Evolutionary conservation across 2,329 filamentous ascomycete species (phyloP), one percentile per base, ranked within the genome.

Genomic region (Fusarium beomiforme): DNA sequence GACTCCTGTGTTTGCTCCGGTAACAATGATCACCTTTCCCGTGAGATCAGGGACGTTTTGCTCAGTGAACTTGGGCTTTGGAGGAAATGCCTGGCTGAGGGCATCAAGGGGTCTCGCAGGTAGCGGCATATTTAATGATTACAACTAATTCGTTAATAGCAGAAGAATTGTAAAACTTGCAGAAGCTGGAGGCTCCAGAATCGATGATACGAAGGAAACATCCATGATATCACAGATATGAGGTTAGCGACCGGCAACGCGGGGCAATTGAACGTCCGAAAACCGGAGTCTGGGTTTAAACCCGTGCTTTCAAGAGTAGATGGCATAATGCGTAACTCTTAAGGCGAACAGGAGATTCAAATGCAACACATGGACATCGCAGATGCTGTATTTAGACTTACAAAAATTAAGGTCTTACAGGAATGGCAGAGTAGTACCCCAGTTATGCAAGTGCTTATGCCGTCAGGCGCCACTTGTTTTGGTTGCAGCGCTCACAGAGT

Each of bases 21-120:
- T 90, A 19, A 90, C 83, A 64, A 90, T 82, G 78, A 82, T 84
- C 36, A 92, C 90, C 92, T 73, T 75, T 21, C 60, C 68, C 7
- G 70, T 71, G 33, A 77, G 75, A 42, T 78, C 76, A 0, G 93
- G 92, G 29, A 97, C 87, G 76, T 97, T 92, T 78, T 95, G 26
- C 41, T 78, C 76, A 3, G 69, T 77, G 53, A 76, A 76, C 26
- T 59, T 46, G 12, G 76, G 76, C 29, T 70, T 75, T 3, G 73
- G 67, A 8, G 76, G 76, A 14, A 75, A 75, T 4, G 62, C 65
- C 55, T 77, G 74, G 36, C 60, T 64, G 17, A 76, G 43, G 39
- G 62, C 55, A 24, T 76, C 19, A 26, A 69, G 31, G 21, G 69
- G 69, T 9, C 49, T 66, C 23, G 67, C 50, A 50, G 64, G 47